phyloP scores from a whole-genome alignment of 331 rosid genomes.

The Spiraea crenata region DNA sequence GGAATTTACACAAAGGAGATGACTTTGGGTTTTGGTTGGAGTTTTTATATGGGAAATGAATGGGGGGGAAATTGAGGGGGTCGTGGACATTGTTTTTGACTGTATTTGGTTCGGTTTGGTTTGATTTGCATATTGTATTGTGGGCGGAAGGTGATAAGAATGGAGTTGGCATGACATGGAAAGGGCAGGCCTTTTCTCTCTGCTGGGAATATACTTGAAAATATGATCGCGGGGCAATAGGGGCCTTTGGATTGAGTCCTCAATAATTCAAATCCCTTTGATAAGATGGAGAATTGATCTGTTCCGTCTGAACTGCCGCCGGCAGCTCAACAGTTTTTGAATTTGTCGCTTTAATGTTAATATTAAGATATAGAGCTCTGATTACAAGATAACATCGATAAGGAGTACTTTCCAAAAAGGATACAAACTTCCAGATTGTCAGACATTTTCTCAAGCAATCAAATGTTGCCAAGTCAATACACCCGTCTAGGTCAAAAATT shows the following conservation, averaged over 20 bases:
- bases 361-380: too few relatives aligned
- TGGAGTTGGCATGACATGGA: slow-evolving; percentile 6
- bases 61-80: slow-evolving; percentile 21
- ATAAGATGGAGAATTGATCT: too few relatives aligned
- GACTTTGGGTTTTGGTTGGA: slow-evolving; percentile 24
- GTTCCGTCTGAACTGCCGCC: slow-evolving; percentile 24
- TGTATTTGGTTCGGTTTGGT: slow-evolving; percentile 1
- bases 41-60: slow-evolving; percentile 12
- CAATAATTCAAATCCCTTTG: neutral
- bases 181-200: neutral
- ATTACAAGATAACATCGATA: too few relatives aligned
- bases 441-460: too few relatives aligned
- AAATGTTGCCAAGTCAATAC: too few relatives aligned
- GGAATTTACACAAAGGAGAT: neutral
- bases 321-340: neutral
- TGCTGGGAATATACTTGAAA: neutral
- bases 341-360: too few relatives aligned
- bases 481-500: too few relatives aligned
- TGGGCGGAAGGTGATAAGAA: neutral
- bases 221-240: neutral
- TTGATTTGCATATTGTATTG: neutral
- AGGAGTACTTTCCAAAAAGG: too few relatives aligned
- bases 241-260: slow-evolving; percentile 18
- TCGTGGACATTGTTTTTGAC: slow-evolving; percentile 36
- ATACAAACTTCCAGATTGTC: too few relatives aligned